These are phyloP conservation scores for Lachnellula cervina DNA, from an alignment of 2,329 filamentous ascomycete species.

Conservation along the genomic window DNA sequence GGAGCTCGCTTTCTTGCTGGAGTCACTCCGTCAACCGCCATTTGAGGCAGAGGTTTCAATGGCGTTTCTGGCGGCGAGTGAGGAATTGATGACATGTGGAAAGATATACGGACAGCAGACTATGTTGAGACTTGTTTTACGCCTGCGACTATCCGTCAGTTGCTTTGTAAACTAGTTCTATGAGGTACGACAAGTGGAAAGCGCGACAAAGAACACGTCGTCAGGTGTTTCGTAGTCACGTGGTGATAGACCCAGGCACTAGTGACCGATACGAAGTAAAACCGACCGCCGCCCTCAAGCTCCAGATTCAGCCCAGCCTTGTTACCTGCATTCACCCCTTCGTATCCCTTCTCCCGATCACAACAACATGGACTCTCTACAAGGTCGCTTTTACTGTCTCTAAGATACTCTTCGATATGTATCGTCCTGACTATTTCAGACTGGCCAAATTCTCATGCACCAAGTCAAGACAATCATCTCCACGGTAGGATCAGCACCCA, in stretches of 20 bases:
- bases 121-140: background rate
- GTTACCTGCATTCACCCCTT: background rate
- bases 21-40: conserved; percentile 4
- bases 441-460: conserved; percentile 5
- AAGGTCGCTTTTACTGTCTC: conserved; percentile 1
- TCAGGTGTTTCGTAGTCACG: background rate
- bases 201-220: background rate
- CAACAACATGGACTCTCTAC: conserved; percentile 8
- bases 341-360: background rate
- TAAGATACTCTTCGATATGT: conserved; percentile 10
- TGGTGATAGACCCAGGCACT: conserved; percentile 6
- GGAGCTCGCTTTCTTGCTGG: background rate
- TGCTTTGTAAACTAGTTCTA: background rate
- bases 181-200: background rate
- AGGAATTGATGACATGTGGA: conserved; percentile 12
- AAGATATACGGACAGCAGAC: background rate
- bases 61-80: conserved; percentile 13
- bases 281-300: background rate
- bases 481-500: background rate
- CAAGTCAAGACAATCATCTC: conserved; percentile 7
- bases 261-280: background rate
- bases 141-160: background rate
- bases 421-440: conserved; percentile 7
- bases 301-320: conserved; percentile 11
- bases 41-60: conserved; percentile 3